Percentiles rank a stretch among this genome's conserved stretches.
Conservation (phyloP, 2,329 filamentous ascomycete genomes). For the Rhynchosporium secalis region DNA sequence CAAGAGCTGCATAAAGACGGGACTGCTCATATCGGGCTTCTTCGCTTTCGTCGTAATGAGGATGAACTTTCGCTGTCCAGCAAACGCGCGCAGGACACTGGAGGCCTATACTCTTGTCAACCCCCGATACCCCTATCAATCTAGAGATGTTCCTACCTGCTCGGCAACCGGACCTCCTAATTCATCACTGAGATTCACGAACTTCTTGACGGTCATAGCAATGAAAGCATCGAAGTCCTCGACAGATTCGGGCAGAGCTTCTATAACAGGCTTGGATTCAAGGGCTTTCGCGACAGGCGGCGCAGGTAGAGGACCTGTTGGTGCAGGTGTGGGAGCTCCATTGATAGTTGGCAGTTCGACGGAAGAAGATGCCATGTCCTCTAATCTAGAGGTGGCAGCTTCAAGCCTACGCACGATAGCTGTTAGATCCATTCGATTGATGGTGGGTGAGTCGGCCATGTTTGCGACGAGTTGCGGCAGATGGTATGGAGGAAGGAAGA, state of each 20-base stretch:
- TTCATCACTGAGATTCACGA: slow-evolving; percentile 73
- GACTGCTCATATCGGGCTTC: slow-evolving; percentile 72
- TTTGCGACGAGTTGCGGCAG: slow-evolving; percentile 17
- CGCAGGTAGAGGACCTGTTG: slow-evolving; percentile 40
- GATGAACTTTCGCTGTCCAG: slow-evolving; percentile 83
- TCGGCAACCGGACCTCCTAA: slow-evolving; percentile 77
- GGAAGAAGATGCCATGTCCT: slow-evolving; percentile 87
- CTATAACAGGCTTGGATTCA: slow-evolving; percentile 45
- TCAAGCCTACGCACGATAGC: slow-evolving; percentile 69
- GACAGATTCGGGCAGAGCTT: slow-evolving; percentile 70
- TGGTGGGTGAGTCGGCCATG: slow-evolving; percentile 33
- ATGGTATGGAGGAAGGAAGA: slow-evolving; percentile 12
- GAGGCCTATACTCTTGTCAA: slow-evolving; percentile 45
- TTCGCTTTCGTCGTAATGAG: slow-evolving; percentile 87
- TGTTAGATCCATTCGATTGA: slow-evolving; percentile 35
- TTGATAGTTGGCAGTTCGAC: slow-evolving; percentile 57
- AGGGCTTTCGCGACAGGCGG: slow-evolving; percentile 46
- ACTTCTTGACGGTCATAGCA: slow-evolving; percentile 70
- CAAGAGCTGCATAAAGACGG: slow-evolving; percentile 73
- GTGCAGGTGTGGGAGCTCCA: slow-evolving; percentile 43
- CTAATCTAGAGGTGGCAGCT: slow-evolving; percentile 91
- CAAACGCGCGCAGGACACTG: slow-evolving; percentile 65
- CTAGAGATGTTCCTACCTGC: slow-evolving; percentile 57
- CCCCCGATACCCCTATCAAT: slow-evolving; percentile 1
- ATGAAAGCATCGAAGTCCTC: slow-evolving; percentile 86